These are phyloP conservation scores for Diplodia intermedia DNA, from an alignment of 2,329 filamentous ascomycete species.

Conservation along the genomic window DNA sequence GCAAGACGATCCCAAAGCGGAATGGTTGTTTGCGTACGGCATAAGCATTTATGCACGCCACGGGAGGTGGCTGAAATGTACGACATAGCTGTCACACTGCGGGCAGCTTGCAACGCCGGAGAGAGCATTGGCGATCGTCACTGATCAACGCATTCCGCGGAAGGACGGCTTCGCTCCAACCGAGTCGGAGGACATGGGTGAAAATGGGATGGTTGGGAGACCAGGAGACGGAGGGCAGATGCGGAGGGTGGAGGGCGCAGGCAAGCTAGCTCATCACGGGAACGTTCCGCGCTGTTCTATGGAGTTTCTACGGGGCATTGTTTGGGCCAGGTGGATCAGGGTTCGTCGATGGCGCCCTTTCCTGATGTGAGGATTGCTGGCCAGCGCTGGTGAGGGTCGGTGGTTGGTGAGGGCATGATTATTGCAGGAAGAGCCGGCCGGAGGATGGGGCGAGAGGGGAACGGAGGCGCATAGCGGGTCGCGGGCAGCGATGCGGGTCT, in stretches of 20 bases:
- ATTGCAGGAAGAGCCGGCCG: neutral
- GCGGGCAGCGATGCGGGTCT: neutral
- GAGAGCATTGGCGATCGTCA: neutral
- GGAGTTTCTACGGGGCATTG: neutral
- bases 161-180: neutral
- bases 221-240: neutral
- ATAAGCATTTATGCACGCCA: conserved; percentile 11
- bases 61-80: conserved; percentile 18
- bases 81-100: neutral
- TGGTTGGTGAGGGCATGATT: neutral
- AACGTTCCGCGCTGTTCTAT: conserved; percentile 5
- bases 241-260: neutral
- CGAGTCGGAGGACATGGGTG: neutral
- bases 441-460: neutral
- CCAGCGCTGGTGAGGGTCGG: too few relatives aligned
- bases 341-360: too few relatives aligned
- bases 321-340: neutral
- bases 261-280: neutral
- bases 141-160: neutral
- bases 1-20: neutral
- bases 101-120: too few relatives aligned
- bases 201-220: too few relatives aligned
- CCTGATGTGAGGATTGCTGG: too few relatives aligned
- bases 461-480: conserved; percentile 5
- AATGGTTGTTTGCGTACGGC: neutral